Evolutionary conservation across 495 filamentous ascomycete genomes (phyloP).

Genomic region (Aspergillus homomorphus): DNA sequence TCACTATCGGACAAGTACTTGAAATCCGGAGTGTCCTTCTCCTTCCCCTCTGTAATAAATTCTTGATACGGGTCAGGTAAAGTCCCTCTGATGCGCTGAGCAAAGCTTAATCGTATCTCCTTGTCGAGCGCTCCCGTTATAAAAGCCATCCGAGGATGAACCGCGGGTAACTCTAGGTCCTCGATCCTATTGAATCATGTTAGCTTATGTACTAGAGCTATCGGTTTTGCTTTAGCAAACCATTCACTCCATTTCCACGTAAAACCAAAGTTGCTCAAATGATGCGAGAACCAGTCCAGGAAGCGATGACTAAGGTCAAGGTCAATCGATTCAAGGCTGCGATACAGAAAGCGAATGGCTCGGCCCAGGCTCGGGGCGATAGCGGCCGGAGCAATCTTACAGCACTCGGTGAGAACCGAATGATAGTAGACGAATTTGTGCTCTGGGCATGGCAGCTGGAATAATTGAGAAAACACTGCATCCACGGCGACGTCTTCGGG

Average conservation of each 20-base stretch:
- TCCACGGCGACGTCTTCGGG: constrained; percentile 97
- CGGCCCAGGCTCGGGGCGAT: constrained; percentile 93
- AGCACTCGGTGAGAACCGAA: constrained; percentile 86
- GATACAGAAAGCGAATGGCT: constrained; percentile 89
- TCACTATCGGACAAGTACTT: constrained; percentile 81
- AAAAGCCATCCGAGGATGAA: constrained; percentile 89
- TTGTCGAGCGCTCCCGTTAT: constrained; percentile 89
- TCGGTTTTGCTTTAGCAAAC: constrained; percentile 40
- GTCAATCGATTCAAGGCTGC: constrained; percentile 75
- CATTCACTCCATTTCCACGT: constrained; percentile 99
- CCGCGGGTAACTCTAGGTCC: constrained; percentile 69
- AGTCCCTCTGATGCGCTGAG: constrained; percentile 91
- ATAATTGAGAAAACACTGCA: constrained; percentile 92
- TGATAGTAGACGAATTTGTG: constrained; percentile 98
- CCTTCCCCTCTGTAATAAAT: constrained; percentile 80
- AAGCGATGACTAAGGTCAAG: constrained; percentile 84
- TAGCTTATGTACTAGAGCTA: not conserved
- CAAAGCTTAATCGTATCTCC: constrained; percentile 94
- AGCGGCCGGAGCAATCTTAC: constrained; percentile 90
- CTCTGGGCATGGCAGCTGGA: constrained; percentile 79
- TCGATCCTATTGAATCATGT: constrained; percentile 56
- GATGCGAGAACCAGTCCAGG: constrained; percentile 96
- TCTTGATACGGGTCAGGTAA: constrained; percentile 79
- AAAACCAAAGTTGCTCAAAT: constrained; percentile 98
- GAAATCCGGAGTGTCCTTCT: constrained; percentile 90